Percentiles rank a stretch among this genome's conserved stretches.
These are phyloP conservation scores for Paracoccidioides lutzii DNA, from an alignment of 2,329 filamentous ascomycete genomes.

Conservation along the genomic window DNA sequence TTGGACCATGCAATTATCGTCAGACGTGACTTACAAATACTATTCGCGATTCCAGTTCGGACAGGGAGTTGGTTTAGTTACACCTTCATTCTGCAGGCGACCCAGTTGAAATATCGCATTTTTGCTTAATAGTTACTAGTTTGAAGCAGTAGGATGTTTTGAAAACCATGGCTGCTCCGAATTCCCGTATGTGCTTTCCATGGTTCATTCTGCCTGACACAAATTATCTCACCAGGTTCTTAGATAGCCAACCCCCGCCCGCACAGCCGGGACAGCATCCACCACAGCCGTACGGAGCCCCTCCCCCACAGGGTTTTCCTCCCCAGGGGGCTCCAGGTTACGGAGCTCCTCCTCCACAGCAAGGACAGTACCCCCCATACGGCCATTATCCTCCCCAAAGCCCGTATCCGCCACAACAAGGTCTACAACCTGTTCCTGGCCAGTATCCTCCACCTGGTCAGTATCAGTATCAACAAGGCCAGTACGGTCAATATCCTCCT, in stretches of 20 bases:
- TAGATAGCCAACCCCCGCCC: background rate
- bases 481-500: background rate
- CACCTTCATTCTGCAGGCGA: too few relatives aligned
- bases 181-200: background rate
- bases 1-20: too few relatives aligned
- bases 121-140: too few relatives aligned
- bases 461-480: slow-evolving; percentile 6
- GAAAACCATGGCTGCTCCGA: background rate
- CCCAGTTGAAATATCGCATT: too few relatives aligned
- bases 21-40: too few relatives aligned
- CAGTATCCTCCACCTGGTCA: slow-evolving; percentile 10
- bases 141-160: too few relatives aligned
- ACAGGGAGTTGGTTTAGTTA: too few relatives aligned
- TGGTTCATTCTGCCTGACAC: background rate
- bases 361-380: background rate
- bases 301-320: background rate
- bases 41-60: too few relatives aligned
- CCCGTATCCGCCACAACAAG: slow-evolving; percentile 6
- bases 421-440: slow-evolving; percentile 5
- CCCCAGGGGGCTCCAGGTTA: background rate
- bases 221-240: background rate
- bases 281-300: background rate
- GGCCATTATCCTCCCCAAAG: slow-evolving; percentile 2
- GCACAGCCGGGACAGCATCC: background rate
- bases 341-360: background rate